Conservation (phyloP, 257 asterid species). For the Parsonsia alboflavescens region DNA sequence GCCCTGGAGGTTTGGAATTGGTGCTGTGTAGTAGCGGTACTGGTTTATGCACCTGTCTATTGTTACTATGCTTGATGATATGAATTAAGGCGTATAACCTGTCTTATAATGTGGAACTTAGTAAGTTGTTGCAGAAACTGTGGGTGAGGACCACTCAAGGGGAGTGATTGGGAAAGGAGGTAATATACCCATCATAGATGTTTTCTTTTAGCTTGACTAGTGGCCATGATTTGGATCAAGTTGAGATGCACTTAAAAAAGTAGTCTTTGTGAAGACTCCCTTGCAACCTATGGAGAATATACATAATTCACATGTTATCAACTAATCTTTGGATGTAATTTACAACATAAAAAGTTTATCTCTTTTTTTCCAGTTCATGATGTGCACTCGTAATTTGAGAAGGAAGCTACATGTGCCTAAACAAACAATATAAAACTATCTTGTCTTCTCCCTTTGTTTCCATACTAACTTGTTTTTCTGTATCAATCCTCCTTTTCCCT, state of each 20-base stretch:
- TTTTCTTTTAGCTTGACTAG: not conserved
- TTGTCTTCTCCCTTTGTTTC: not conserved
- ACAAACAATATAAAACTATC: not conserved
- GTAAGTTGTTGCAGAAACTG: not conserved
- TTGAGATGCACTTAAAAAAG: not conserved
- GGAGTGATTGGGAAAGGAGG: not conserved
- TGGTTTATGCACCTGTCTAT: not conserved
- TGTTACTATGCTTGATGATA: no score
- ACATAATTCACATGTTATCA: not conserved
- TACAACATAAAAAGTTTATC: no score
- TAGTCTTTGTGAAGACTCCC: not conserved
- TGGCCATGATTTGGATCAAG: not conserved
- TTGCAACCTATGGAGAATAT: not conserved
- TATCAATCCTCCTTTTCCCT: not conserved
- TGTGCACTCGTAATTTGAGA: not conserved
- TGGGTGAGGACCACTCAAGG: not conserved
- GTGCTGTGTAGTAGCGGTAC: not conserved
- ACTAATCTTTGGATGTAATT: not conserved
- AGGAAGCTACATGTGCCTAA: not conserved
- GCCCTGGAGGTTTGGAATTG: not conserved
- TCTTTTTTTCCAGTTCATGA: not conserved
- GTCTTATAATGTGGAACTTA: not conserved
- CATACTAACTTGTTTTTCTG: not conserved
- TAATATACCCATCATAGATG: not conserved
- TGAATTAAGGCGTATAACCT: not conserved